Percentiles rank a stretch among this genome's conserved stretches.
phyloP scores from a whole-genome alignment of 768 basidiomycete species.

The Termitomyces sp. region DNA sequence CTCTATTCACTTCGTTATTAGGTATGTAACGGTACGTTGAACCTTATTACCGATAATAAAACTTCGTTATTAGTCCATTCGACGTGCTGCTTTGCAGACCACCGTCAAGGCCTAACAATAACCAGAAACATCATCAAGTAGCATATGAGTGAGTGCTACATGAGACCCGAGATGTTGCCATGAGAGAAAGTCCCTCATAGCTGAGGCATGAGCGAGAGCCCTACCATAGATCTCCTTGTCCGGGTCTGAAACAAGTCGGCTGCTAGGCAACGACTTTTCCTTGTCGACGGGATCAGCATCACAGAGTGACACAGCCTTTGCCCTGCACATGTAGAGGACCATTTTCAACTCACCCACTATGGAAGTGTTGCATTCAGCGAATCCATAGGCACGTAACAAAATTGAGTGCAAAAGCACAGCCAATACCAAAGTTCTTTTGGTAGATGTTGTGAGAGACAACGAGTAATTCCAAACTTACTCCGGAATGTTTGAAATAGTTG shows the following conservation, averaged over 20 bases:
- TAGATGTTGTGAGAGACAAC: neutral
- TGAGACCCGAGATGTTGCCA: conserved; percentile 60
- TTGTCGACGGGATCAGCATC: conserved; percentile 29
- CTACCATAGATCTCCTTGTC: conserved; percentile 20
- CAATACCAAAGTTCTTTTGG: conserved; percentile 59
- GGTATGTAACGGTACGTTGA: too few species aligned
- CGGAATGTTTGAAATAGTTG: too few species aligned
- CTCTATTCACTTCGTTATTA: too few species aligned
- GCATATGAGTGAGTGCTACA: conserved; percentile 37
- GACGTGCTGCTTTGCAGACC: too few species aligned
- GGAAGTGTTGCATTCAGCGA: conserved; percentile 49
- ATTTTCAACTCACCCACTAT: conserved; percentile 31
- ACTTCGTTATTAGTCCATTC: too few species aligned
- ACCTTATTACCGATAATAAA: too few species aligned
- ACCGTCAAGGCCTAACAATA: too few species aligned
- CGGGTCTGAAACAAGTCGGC: conserved; percentile 5
- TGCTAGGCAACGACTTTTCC: conserved; percentile 21
- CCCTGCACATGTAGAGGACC: conserved; percentile 62
- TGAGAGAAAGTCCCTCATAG: conserved; percentile 63
- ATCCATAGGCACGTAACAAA: conserved; percentile 54
- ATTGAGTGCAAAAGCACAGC: conserved; percentile 55
- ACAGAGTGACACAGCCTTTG: conserved; percentile 25
- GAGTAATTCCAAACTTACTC: too few species aligned
- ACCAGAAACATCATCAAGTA: conserved; percentile 75
- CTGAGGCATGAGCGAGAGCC: conserved; percentile 34